A percentile compares a stretch with the other conserved stretches of the same genome.
Conservation (phyloP, 1,139 yeast genomes). For the Blastobotrys buckinghamii region DNA sequence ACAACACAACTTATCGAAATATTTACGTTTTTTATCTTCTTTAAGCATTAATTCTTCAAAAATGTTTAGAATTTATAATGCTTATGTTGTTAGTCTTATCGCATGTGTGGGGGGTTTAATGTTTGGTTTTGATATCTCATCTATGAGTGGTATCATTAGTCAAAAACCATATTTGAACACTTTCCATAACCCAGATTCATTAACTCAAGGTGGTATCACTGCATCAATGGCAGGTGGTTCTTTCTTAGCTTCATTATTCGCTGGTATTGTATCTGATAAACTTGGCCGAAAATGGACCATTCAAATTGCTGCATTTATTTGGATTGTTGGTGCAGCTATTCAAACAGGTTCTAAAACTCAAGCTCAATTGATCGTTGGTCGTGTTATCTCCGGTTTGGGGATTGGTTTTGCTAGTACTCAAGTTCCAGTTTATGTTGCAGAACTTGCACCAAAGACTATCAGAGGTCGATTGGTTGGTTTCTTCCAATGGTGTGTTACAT, state of each 20-base stretch:
- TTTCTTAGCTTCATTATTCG: conserved; percentile 37
- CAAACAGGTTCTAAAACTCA: conserved; percentile 72
- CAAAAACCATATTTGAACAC: conserved; percentile 50
- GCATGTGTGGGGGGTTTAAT: conserved; percentile 89
- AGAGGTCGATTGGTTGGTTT: conserved; percentile 66
- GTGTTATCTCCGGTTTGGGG: conserved; percentile 61
- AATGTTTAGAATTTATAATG: conserved; percentile 26
- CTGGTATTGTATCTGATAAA: conserved; percentile 52
- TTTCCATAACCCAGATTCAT: conserved; percentile 33
- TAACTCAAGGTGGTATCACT: conserved; percentile 81
- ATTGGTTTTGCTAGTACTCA: conserved; percentile 69
- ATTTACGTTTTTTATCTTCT: too few relatives aligned
- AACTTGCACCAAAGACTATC: conserved; percentile 57
- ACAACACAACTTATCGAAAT: too few relatives aligned
- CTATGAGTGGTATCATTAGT: conserved; percentile 82
- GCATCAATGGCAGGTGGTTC: conserved; percentile 97
- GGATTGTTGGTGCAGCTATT: conserved; percentile 75
- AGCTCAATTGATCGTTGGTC: conserved; percentile 64
- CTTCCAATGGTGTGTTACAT: conserved; percentile 63
- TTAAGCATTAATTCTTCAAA: too few relatives aligned
- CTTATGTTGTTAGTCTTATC: conserved; percentile 35
- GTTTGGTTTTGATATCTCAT: conserved; percentile 92
- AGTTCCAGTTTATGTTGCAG: conserved; percentile 69
- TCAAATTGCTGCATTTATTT: conserved; percentile 66
- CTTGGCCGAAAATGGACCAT: conserved; percentile 77